Percentiles rank a stretch among this genome's conserved stretches.
Conservation (phyloP, 2,329 filamentous ascomycete species). For the Penicillium olsonii region DNA sequence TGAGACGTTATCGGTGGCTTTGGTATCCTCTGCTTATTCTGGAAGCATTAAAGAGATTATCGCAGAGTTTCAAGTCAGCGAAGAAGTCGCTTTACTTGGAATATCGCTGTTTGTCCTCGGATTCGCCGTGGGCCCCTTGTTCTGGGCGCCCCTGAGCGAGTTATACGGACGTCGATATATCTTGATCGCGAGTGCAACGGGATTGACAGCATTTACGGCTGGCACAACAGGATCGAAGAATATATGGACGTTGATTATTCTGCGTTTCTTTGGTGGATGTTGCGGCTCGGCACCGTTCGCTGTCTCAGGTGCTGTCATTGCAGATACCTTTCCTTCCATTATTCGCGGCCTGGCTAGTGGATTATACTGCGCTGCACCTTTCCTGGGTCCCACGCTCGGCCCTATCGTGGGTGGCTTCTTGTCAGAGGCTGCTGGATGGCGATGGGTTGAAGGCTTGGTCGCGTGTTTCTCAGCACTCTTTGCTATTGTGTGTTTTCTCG, state of each 20-base stretch:
- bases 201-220: slow-evolving; percentile 59
- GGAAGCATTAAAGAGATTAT: slow-evolving; percentile 31
- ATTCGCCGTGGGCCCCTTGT: slow-evolving; percentile 42
- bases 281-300: slow-evolving; percentile 60
- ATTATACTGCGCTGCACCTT: slow-evolving; percentile 65
- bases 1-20: slow-evolving; percentile 35
- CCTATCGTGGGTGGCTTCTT: slow-evolving; percentile 67
- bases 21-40: slow-evolving; percentile 37
- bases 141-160: slow-evolving; percentile 37
- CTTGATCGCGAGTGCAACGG: neutral
- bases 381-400: slow-evolving; percentile 62
- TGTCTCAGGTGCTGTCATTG: slow-evolving; percentile 60
- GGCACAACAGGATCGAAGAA: slow-evolving; percentile 56
- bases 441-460: slow-evolving; percentile 64
- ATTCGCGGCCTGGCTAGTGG: slow-evolving; percentile 57
- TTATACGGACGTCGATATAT: slow-evolving; percentile 35
- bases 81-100: slow-evolving; percentile 35
- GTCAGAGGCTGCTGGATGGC: slow-evolving; percentile 61
- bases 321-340: slow-evolving; percentile 55
- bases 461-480: slow-evolving; percentile 61
- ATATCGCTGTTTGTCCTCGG: slow-evolving; percentile 43
- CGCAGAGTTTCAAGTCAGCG: slow-evolving; percentile 27
- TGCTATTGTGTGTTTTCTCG: slow-evolving; percentile 50
- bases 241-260: slow-evolving; percentile 59
- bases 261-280: slow-evolving; percentile 63